These are phyloP conservation scores for Phytophthora fragariaefolia DNA, from an alignment of 352 stramenopile genomes.

Conservation along the genomic window DNA sequence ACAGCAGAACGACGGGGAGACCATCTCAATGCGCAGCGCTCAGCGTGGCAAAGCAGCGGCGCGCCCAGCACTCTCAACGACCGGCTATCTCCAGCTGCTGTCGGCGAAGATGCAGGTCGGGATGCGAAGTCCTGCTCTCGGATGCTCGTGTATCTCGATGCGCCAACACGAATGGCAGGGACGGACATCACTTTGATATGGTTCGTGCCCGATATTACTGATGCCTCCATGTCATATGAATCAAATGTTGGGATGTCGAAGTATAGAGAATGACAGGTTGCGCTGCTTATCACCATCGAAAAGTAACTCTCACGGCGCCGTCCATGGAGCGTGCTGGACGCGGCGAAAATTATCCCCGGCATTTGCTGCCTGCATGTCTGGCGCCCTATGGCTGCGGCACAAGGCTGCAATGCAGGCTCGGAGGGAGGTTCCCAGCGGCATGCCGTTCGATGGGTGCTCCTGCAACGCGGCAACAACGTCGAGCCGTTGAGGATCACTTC, in stretches of 20 bases:
- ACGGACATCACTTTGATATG: too few relatives aligned
- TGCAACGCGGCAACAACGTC: conserved; percentile 12
- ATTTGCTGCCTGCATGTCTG: conserved; percentile 30
- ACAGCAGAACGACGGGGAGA: conserved; percentile 19
- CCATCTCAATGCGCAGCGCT: conserved; percentile 32
- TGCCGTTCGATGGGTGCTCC: conserved; percentile 11
- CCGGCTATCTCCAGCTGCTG: conserved; percentile 33
- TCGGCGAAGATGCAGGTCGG: conserved; percentile 31
- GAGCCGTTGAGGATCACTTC: conserved; percentile 28
- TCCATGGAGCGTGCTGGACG: conserved; percentile 23
- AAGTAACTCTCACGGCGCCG: conserved; percentile 7
- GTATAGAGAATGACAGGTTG: conserved; percentile 24
- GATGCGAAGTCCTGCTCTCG: conserved; percentile 16
- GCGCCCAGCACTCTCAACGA: conserved; percentile 17
- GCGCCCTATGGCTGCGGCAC: conserved; percentile 4
- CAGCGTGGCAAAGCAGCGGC: conserved; percentile 23
- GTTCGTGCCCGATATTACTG: too few relatives aligned
- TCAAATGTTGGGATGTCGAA: too few relatives aligned
- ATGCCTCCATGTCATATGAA: too few relatives aligned
- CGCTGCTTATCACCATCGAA: conserved; percentile 7
- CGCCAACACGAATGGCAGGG: conserved; percentile 18
- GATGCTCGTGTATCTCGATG: conserved; percentile 16
- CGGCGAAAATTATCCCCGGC: conserved; percentile 25
- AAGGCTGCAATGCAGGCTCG: conserved; percentile 3
- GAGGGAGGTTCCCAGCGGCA: not conserved